phyloP scores from a whole-genome alignment of 1,139 yeast genomes.

The Kurtzmaniella quercitrusa region DNA sequence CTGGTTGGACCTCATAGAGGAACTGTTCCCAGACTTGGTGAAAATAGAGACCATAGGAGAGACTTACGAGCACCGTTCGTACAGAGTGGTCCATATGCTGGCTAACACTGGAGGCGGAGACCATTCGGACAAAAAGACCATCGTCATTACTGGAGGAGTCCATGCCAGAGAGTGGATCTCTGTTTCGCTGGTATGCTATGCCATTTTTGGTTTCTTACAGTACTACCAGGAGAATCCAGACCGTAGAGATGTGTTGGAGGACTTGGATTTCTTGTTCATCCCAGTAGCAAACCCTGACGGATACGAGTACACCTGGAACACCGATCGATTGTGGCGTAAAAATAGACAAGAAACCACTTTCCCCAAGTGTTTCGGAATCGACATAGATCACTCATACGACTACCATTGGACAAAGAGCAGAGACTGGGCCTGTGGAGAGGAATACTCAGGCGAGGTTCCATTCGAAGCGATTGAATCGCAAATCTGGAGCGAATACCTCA shows the following conservation, averaged over 20 bases:
- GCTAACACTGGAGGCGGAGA: constrained; percentile 33
- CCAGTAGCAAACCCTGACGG: constrained; percentile 94
- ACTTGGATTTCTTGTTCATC: constrained; percentile 66
- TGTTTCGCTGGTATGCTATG: constrained; percentile 62
- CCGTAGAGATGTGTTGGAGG: constrained; percentile 31
- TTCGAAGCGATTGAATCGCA: constrained; percentile 74
- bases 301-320: constrained; percentile 74
- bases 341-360: constrained; percentile 73
- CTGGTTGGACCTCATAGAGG: constrained; percentile 61
- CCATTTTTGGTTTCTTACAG: constrained; percentile 51
- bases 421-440: constrained; percentile 77
- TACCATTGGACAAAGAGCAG: constrained; percentile 65
- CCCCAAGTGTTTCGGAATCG: constrained; percentile 74
- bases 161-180: constrained; percentile 94
- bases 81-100: constrained; percentile 61
- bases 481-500: constrained; percentile 61
- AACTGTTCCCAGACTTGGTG: constrained; percentile 55
- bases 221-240: constrained; percentile 42
- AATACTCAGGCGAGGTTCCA: constrained; percentile 72
- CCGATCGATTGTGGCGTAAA: constrained; percentile 84
- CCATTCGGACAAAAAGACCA: constrained; percentile 54
- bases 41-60: constrained; percentile 64
- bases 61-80: constrained; percentile 69
- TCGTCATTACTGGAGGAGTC: constrained; percentile 77
- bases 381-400: constrained; percentile 80